These are phyloP conservation scores for Zancudomyces culisetae DNA, from an alignment of 371 early-diverging fungal genomes.

Conservation along the genomic window DNA sequence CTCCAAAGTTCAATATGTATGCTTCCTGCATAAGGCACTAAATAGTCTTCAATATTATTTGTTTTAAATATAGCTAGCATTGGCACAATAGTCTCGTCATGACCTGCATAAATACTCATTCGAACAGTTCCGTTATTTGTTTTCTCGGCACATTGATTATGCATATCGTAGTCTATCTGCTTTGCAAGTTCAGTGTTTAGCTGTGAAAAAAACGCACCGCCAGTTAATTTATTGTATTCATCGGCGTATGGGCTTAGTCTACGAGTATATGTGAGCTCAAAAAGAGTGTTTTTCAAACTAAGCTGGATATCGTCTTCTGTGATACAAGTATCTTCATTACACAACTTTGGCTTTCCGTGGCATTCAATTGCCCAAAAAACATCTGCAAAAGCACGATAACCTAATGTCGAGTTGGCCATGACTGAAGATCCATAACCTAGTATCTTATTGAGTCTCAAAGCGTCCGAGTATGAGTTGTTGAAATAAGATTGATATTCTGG, in stretches of 20 bases:
- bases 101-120: conserved; percentile 30
- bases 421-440: not conserved
- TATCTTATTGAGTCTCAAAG: not conserved
- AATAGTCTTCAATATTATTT: conserved; percentile 20
- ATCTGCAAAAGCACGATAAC: not conserved
- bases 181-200: not conserved
- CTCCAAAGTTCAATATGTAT: conserved; percentile 35
- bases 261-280: not conserved
- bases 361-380: not conserved
- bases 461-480: not conserved
- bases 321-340: too few relatives aligned
- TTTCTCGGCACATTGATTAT: too few relatives aligned
- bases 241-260: not conserved
- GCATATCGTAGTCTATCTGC: not conserved
- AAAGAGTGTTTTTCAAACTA: not conserved
- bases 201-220: not conserved
- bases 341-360: not conserved
- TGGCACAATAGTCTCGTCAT: conserved; percentile 29
- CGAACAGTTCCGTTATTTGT: conserved; percentile 3
- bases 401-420: not conserved
- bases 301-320: not conserved
- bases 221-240: not conserved
- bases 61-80: conserved; percentile 26
- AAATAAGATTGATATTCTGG: conserved; percentile 19
- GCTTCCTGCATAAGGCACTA: conserved; percentile 40